phyloP scores from a whole-genome alignment of 2,329 filamentous ascomycete genomes.

The Apiospora aurea region DNA sequence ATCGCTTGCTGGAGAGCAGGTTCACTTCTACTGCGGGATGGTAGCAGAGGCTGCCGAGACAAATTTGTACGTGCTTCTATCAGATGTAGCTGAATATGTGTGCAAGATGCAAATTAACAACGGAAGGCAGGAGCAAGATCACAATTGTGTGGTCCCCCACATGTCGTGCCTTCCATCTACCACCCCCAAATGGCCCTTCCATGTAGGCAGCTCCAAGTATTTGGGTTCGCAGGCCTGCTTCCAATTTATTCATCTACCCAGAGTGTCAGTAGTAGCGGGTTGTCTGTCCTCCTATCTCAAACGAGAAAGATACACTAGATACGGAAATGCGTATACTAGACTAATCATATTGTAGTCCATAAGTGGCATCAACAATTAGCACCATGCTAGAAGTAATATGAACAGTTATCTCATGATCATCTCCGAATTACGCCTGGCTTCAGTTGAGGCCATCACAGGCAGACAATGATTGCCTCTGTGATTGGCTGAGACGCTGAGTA shows the following conservation, averaged over 20 bases:
- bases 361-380: neutral
- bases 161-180: conserved; percentile 1
- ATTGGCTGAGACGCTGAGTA: neutral
- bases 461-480: neutral
- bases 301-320: too few relatives aligned
- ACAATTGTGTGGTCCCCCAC: neutral
- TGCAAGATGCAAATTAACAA: too few relatives aligned
- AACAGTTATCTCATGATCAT: neutral
- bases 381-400: neutral
- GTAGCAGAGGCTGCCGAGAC: neutral
- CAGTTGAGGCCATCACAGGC: neutral
- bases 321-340: neutral
- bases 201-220: too few relatives aligned
- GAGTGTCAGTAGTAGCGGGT: too few relatives aligned
- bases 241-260: neutral
- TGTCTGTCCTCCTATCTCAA: too few relatives aligned
- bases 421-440: neutral
- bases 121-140: neutral
- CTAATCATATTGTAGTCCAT: neutral
- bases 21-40: neutral
- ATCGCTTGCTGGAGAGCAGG: neutral
- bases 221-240: neutral
- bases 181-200: too few relatives aligned
- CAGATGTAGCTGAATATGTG: neutral
- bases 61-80: too few relatives aligned